Evolutionary conservation across 2,329 filamentous ascomycete species (phyloP).

Genomic region (Cercospora nicotianae): DNA sequence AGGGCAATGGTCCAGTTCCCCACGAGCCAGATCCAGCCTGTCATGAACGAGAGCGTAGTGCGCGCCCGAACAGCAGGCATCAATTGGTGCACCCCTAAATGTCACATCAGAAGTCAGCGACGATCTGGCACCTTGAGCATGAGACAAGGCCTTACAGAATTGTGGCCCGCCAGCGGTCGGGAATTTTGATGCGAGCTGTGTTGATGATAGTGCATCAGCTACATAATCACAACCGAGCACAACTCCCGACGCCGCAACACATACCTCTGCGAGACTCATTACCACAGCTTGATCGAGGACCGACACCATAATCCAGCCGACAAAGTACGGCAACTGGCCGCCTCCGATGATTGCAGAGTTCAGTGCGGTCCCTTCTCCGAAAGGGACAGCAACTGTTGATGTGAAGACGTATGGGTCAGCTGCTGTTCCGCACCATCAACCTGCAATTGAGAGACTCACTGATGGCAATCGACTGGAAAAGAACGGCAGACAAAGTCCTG

Average conservation of each 20-base stretch:
- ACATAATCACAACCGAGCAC: not conserved
- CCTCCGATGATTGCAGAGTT: conserved; percentile 58
- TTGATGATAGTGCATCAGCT: not conserved
- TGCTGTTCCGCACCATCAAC: conserved; percentile 26
- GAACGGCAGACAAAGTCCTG: conserved; percentile 59
- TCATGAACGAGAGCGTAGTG: conserved; percentile 54
- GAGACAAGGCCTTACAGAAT: conserved; percentile 53
- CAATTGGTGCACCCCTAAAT: not conserved
- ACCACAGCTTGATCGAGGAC: conserved; percentile 70
- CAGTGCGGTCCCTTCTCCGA: conserved; percentile 58
- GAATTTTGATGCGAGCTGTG: conserved; percentile 68
- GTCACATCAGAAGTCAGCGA: not conserved
- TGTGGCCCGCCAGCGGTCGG: conserved; percentile 76
- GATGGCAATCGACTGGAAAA: conserved; percentile 63
- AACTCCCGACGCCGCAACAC: not conserved
- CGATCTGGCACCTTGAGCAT: not conserved
- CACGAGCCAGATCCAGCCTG: conserved; percentile 72
- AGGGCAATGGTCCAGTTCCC: conserved; percentile 79
- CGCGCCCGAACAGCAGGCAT: not conserved
- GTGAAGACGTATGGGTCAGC: not conserved
- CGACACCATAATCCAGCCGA: conserved; percentile 69
- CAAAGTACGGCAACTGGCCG: conserved; percentile 68
- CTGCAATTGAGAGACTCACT: not conserved
- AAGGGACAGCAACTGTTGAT: conserved; percentile 42
- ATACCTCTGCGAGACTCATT: conserved; percentile 59